phyloP scores from a whole-genome alignment of 441 rosid genomes.

The Flueggea neowawraea region DNA sequence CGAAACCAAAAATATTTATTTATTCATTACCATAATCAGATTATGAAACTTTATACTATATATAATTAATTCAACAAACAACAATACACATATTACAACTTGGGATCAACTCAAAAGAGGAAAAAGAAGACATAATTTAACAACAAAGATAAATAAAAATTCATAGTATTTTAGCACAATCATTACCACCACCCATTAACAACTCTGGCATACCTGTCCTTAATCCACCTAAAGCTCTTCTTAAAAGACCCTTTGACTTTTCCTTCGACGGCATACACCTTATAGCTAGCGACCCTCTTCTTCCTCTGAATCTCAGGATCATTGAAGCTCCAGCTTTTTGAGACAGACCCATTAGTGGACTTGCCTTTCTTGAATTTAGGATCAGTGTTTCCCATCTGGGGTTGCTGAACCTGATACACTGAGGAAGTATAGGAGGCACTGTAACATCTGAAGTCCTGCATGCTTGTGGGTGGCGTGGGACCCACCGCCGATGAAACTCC shows the following conservation, averaged over 20 bases:
- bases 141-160: no score
- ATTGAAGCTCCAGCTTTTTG: conserved; percentile 46
- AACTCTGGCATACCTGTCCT: conserved; percentile 37
- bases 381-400: conserved; percentile 25
- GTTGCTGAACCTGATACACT: conserved; percentile 23
- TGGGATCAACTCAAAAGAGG: neutral
- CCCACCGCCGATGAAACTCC: conserved; percentile 10
- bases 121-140: neutral
- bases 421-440: conserved; percentile 48
- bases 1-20: no score
- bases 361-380: conserved; percentile 46
- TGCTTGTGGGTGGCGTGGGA: conserved; percentile 15
- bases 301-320: conserved; percentile 75
- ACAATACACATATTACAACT: conserved; percentile 1
- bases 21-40: no score
- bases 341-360: conserved; percentile 31
- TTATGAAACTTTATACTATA: neutral
- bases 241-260: conserved; percentile 64
- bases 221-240: conserved; percentile 67
- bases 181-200: conserved; percentile 46
- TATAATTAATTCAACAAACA: conserved; percentile 4
- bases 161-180: neutral
- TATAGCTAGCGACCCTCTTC: conserved; percentile 66
- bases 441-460: conserved; percentile 73
- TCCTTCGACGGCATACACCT: conserved; percentile 61